Percentiles rank a stretch among this genome's conserved stretches.
These are phyloP conservation scores for Leishmania martiniquensis DNA, from an alignment of 208 protist genomes.

Conservation along the genomic window DNA sequence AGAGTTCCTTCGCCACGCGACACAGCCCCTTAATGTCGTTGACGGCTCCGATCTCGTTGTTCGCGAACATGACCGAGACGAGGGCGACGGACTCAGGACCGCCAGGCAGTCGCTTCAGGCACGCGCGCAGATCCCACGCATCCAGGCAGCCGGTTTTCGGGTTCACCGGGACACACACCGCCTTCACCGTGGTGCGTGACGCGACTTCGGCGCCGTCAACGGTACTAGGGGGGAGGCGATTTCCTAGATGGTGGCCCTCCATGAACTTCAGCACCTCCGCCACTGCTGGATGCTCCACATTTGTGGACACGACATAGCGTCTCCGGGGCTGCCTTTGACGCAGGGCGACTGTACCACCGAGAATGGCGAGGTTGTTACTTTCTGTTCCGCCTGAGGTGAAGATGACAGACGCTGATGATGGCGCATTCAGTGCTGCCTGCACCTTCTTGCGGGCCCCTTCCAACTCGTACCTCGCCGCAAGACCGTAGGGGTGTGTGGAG, in stretches of 20 bases:
- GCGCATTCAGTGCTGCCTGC: slow-evolving; percentile 46
- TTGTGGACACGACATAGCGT: slow-evolving; percentile 69
- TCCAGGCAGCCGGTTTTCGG: slow-evolving; percentile 39
- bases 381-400: slow-evolving; percentile 96
- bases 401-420: slow-evolving; percentile 62
- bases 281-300: slow-evolving; percentile 89
- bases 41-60: slow-evolving; percentile 95
- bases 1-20: slow-evolving; percentile 60
- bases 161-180: slow-evolving; percentile 48
- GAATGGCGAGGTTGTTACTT: slow-evolving; percentile 93
- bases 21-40: slow-evolving; percentile 91
- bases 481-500: slow-evolving; percentile 83
- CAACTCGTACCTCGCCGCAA: slow-evolving; percentile 83
- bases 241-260: background rate
- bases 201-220: background rate
- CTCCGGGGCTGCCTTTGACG: slow-evolving; percentile 32
- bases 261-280: slow-evolving; percentile 76
- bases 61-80: slow-evolving; percentile 96
- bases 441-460: slow-evolving; percentile 72
- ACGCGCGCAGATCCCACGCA: slow-evolving; percentile 34
- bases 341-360: slow-evolving; percentile 53
- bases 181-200: slow-evolving; percentile 13
- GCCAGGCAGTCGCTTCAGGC: slow-evolving; percentile 34
- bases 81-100: slow-evolving; percentile 64
- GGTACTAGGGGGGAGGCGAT: background rate